Evolutionary conservation across 2,329 filamentous ascomycete genomes (phyloP).

Genomic region (Acephala macrosclerotiorum): DNA sequence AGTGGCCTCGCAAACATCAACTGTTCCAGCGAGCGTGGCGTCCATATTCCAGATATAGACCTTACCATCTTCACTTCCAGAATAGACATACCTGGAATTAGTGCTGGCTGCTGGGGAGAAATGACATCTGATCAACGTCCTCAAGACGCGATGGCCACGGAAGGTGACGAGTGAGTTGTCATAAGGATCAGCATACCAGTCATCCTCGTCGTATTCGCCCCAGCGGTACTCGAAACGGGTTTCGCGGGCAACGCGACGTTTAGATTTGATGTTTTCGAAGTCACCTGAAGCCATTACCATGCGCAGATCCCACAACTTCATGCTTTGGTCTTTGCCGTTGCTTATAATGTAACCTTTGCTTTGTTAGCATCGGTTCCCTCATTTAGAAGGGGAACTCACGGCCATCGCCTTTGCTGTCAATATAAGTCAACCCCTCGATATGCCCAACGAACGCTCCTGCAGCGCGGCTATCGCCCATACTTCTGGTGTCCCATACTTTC

Average conservation of each 20-base stretch:
- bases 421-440: constrained; percentile 71
- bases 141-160: constrained; percentile 85
- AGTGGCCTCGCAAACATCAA: constrained; percentile 80
- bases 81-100: constrained; percentile 91
- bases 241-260: constrained; percentile 55
- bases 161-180: constrained; percentile 96
- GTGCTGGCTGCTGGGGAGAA: constrained; percentile 89
- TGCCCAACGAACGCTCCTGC: constrained; percentile 73
- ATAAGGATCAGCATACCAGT: constrained; percentile 77
- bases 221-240: constrained; percentile 79
- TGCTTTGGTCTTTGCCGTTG: constrained; percentile 95
- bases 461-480: constrained; percentile 82
- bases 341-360: constrained; percentile 76
- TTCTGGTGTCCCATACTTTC: constrained; percentile 95
- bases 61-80: constrained; percentile 86
- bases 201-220: constrained; percentile 67
- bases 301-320: constrained; percentile 95
- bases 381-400: constrained; percentile 44
- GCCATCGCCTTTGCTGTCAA: constrained; percentile 74
- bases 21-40: constrained; percentile 77
- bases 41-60: constrained; percentile 95
- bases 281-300: constrained; percentile 82
- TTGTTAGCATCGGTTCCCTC: constrained; percentile 9
- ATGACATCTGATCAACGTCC: constrained; percentile 92
- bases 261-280: constrained; percentile 63